These are phyloP conservation scores for Oxytropis ochrocephala DNA, from an alignment of 306 rosid genomes.

Conservation along the genomic window DNA sequence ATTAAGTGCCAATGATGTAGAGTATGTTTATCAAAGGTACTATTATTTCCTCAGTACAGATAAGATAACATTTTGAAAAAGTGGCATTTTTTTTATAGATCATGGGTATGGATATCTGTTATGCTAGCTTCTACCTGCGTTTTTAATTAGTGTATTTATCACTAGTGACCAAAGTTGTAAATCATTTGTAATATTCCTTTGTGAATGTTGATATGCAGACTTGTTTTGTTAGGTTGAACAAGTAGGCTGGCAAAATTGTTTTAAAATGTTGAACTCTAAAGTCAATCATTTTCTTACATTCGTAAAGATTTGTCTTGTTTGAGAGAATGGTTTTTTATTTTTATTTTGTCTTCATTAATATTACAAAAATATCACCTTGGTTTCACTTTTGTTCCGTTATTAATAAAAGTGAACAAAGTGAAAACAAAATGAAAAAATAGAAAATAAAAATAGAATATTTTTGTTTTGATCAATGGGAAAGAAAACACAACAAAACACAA, in stretches of 20 bases:
- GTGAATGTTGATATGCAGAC: neutral
- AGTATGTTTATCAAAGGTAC: constrained; percentile 91
- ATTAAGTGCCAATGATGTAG: constrained; percentile 85
- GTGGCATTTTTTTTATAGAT: neutral
- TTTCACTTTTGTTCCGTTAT: neutral
- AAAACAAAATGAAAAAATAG: neutral
- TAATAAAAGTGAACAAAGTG: neutral
- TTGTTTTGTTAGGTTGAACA: neutral
- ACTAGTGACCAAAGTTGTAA: neutral
- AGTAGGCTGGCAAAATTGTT: neutral
- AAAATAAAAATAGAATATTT: neutral
- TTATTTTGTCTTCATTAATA: neutral
- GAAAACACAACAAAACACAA: too few relatives aligned
- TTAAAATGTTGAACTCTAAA: neutral
- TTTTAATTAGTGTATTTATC: neutral
- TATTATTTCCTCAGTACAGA: neutral
- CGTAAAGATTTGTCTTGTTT: neutral
- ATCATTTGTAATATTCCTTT: neutral
- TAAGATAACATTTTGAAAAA: neutral
- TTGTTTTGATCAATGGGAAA: neutral
- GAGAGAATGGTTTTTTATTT: neutral
- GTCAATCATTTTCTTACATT: neutral
- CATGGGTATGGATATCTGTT: constrained; percentile 15
- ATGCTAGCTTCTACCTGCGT: neutral
- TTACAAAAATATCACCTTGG: neutral